Evolutionary conservation across 129 eudicot genomes (phyloP).

Genomic region (Flaveria trinervia): DNA sequence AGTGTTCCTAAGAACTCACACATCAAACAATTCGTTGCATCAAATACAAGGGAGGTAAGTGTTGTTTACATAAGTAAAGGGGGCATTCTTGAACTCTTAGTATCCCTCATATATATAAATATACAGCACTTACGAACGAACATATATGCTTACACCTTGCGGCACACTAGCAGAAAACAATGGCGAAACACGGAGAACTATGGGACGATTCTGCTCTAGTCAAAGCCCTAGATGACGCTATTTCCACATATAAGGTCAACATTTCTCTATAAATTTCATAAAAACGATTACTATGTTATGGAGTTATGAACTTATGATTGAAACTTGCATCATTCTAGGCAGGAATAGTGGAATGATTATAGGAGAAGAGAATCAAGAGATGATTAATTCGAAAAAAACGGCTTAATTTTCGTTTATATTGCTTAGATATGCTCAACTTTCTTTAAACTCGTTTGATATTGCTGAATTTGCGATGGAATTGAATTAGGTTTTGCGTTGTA

Average conservation of each 20-base stretch:
- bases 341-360: neutral
- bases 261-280: neutral
- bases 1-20: no score
- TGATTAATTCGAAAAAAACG: neutral
- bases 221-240: conserved; percentile 70
- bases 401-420: neutral
- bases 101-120: neutral
- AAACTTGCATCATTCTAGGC: conserved; percentile 5
- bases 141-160: neutral
- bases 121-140: no score
- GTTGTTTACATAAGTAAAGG: neutral
- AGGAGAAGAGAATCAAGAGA: neutral
- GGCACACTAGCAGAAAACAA: conserved; percentile 30
- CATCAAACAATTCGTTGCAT: no score
- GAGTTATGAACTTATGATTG: conserved; percentile 10
- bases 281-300: neutral
- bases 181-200: conserved; percentile 49
- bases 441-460: neutral
- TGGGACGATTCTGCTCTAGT: conserved; percentile 86
- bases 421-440: neutral
- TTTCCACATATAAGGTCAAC: conserved; percentile 65
- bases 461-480: neutral
- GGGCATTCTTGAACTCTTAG: neutral
- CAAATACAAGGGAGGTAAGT: neutral
- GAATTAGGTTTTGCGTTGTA: conserved; percentile 25